A percentile compares a stretch with the other conserved stretches of the same genome.
Evolutionary conservation across 352 stramenopile genomes (phyloP).

Genomic region (Globisporangium megalacanthum): DNA sequence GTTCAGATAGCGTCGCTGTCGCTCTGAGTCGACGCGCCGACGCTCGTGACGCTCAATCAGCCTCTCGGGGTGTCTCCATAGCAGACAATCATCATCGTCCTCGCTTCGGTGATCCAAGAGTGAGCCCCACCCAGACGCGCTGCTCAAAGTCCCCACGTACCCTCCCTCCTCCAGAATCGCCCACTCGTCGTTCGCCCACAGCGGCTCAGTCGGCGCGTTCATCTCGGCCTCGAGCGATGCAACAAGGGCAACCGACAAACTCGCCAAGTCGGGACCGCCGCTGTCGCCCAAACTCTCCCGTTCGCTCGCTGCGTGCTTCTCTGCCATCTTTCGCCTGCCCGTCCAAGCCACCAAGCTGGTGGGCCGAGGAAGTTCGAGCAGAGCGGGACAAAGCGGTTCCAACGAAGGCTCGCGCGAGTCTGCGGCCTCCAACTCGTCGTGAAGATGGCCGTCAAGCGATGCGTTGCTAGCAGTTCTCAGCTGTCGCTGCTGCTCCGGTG

Average conservation of each 20-base stretch:
- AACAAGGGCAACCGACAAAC: background rate
- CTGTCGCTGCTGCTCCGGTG: too few relatives aligned
- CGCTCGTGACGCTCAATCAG: slow-evolving; percentile 26
- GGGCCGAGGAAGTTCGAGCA: too few relatives aligned
- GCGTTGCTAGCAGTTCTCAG: too few relatives aligned
- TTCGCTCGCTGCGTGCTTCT: too few relatives aligned
- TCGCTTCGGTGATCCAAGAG: slow-evolving; percentile 4
- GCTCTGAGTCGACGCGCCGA: slow-evolving; percentile 10
- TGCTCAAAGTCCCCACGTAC: slow-evolving; percentile 14
- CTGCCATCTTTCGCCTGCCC: too few relatives aligned
- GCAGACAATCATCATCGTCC: slow-evolving; percentile 19
- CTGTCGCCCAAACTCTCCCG: too few relatives aligned
- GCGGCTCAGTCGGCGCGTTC: background rate
- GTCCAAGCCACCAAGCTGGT: too few relatives aligned
- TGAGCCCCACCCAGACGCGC: slow-evolving; percentile 1
- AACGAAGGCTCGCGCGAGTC: too few relatives aligned
- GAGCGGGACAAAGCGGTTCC: too few relatives aligned
- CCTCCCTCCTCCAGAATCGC: slow-evolving; percentile 45
- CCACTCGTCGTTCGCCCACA: slow-evolving; percentile 46
- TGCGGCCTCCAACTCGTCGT: too few relatives aligned
- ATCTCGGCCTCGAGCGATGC: background rate
- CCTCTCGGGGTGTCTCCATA: slow-evolving; percentile 33
- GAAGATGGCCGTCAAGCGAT: too few relatives aligned
- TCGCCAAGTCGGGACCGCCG: background rate
- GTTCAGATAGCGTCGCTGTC: background rate